Conservation (phyloP, 306 rosid genomes). For the Quercus ilex region DNA sequence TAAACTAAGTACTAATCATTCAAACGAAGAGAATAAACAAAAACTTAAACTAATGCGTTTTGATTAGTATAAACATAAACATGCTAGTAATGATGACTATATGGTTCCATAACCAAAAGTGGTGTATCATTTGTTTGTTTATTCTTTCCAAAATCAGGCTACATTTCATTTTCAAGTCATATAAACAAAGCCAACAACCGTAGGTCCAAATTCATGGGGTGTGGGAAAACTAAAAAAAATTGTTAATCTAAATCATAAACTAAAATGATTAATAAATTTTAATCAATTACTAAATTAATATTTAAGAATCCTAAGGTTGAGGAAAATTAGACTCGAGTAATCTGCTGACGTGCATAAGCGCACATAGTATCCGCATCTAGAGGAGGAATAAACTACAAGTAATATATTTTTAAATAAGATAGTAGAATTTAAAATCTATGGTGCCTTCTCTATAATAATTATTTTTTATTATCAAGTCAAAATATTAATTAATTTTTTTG, state of each 20-base stretch:
- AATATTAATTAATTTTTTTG: too few relatives aligned
- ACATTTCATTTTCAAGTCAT: too few relatives aligned
- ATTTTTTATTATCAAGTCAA: too few relatives aligned
- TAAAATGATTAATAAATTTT: background rate
- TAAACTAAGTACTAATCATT: background rate
- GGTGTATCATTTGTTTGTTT: background rate
- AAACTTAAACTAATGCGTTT: background rate
- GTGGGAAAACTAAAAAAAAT: background rate
- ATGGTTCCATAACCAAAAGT: background rate
- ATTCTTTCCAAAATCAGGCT: background rate
- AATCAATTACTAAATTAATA: background rate
- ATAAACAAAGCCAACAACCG: background rate
- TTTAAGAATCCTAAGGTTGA: constrained; percentile 19
- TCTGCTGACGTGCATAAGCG: constrained; percentile 9
- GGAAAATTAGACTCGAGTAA: constrained; percentile 32
- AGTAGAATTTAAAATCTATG: too few relatives aligned
- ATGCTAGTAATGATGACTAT: background rate
- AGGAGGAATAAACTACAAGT: constrained; percentile 14
- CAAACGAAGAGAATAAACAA: too few relatives aligned
- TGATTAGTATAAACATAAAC: background rate
- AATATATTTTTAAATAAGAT: too few relatives aligned
- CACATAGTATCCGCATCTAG: constrained; percentile 16
- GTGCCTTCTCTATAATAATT: too few relatives aligned
- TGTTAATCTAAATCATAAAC: background rate
- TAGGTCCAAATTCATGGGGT: background rate